Conservation (phyloP, 2,329 filamentous ascomycete species). For the Sporothrix dimorphospora region DNA sequence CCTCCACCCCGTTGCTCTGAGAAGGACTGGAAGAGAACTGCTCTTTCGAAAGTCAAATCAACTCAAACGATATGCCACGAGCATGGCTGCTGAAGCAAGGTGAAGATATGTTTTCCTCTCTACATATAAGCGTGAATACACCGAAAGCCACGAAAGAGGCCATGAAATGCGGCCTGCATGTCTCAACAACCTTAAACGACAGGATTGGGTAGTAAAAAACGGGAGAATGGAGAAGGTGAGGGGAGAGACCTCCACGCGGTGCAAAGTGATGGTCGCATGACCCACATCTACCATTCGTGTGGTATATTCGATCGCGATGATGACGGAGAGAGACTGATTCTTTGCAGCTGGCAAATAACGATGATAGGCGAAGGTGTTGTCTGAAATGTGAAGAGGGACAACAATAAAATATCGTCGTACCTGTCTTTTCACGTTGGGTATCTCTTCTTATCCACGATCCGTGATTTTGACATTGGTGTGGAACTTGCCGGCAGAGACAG, state of each 20-base stretch:
- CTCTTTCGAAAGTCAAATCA: background rate
- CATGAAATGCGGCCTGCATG: background rate
- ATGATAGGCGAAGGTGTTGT: background rate
- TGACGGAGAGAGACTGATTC: slow-evolving; percentile 19
- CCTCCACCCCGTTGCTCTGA: background rate
- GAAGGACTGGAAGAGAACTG: background rate
- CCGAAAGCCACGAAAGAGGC: background rate
- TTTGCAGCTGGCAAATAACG: background rate
- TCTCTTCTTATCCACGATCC: too few species aligned
- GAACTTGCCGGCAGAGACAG: too few species aligned
- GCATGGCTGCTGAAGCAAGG: background rate
- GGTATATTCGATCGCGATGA: background rate
- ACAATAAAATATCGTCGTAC: too few species aligned
- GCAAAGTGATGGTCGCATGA: background rate
- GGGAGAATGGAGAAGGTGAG: background rate
- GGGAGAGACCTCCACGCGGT: background rate
- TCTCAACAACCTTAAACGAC: background rate
- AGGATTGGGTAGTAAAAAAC: background rate
- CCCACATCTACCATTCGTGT: background rate
- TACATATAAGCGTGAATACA: too few species aligned
- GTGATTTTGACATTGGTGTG: too few species aligned
- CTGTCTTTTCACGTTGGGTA: too few species aligned
- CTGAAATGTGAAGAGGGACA: background rate
- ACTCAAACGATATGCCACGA: background rate
- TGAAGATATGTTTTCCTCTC: too few species aligned